A percentile compares a stretch with the other conserved stretches of the same genome.
Evolutionary conservation across 495 filamentous ascomycete species (phyloP).

Genomic region (Hyphodiscus hymeniophilus): DNA sequence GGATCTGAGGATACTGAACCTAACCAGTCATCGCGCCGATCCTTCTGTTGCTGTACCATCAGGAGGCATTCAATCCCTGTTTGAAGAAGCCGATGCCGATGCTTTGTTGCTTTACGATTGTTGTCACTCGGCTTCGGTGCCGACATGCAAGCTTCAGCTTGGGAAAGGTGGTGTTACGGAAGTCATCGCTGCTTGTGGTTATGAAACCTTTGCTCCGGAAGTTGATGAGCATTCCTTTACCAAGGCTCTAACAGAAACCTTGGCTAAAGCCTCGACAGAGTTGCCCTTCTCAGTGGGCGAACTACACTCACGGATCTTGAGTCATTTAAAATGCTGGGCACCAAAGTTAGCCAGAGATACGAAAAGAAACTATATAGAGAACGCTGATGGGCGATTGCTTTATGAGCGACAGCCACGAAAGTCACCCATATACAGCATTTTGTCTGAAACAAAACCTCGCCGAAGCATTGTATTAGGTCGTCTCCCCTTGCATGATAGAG

Average conservation of each 20-base stretch:
- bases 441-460: slow-evolving; percentile 2
- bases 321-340: slow-evolving; percentile 13
- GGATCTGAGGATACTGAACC: too few species aligned
- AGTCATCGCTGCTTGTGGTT: slow-evolving; percentile 24
- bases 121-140: slow-evolving; percentile 9
- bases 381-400: too few species aligned
- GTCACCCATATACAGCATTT: slow-evolving; percentile 1
- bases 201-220: slow-evolving; percentile 18
- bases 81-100: slow-evolving; percentile 19
- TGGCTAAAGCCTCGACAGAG: slow-evolving; percentile 15
- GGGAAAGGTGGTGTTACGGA: slow-evolving; percentile 17
- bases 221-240: slow-evolving; percentile 24
- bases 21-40: slow-evolving; percentile 8
- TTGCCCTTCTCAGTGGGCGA: slow-evolving; percentile 19
- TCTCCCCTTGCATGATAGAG: not conserved
- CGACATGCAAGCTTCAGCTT: not conserved
- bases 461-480: slow-evolving; percentile 5
- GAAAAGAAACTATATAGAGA: not conserved
- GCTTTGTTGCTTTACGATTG: slow-evolving; percentile 23
- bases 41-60: slow-evolving; percentile 16
- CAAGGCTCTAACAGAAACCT: slow-evolving; percentile 19
- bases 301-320: slow-evolving; percentile 21
- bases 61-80: slow-evolving; percentile 16
- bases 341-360: not conserved
- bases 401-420: slow-evolving; percentile 3